Conservation (phyloP, 495 filamentous ascomycete species). For the Acidomyces sp. region DNA sequence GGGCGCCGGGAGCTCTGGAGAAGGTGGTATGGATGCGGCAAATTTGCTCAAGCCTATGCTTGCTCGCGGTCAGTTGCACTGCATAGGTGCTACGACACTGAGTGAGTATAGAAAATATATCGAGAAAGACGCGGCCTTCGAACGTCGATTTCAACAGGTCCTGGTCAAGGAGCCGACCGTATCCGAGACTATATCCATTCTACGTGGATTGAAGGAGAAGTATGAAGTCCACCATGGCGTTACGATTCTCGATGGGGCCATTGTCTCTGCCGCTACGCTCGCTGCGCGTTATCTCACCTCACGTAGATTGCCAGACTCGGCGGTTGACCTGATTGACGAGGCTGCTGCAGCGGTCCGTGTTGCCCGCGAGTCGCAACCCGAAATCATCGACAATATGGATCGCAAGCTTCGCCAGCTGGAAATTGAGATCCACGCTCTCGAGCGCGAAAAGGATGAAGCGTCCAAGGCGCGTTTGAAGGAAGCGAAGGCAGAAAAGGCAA, state of each 20-base stretch:
- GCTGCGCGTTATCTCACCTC: constrained; percentile 85
- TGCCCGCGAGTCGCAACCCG: constrained; percentile 87
- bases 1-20: constrained; percentile 85
- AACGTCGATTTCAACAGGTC: constrained; percentile 96
- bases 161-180: constrained; percentile 85
- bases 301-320: constrained; percentile 84
- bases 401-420: constrained; percentile 75
- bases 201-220: constrained; percentile 89
- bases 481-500: constrained; percentile 80
- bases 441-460: constrained; percentile 87
- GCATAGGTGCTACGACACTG: constrained; percentile 91
- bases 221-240: constrained; percentile 98
- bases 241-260: constrained; percentile 82
- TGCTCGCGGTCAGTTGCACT: constrained; percentile 89
- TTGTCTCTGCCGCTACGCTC: constrained; percentile 78
- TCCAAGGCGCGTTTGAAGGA: constrained; percentile 65
- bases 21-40: constrained; percentile 97
- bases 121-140: constrained; percentile 94
- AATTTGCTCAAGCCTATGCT: constrained; percentile 97
- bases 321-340: constrained; percentile 91
- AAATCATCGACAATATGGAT: constrained; percentile 85
- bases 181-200: constrained; percentile 85
- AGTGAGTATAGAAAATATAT: constrained; percentile 97
- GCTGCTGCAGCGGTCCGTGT: constrained; percentile 90
- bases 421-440: constrained; percentile 91